phyloP scores from a whole-genome alignment of 2,329 filamentous ascomycete genomes.

The Elsinoe perseae region DNA sequence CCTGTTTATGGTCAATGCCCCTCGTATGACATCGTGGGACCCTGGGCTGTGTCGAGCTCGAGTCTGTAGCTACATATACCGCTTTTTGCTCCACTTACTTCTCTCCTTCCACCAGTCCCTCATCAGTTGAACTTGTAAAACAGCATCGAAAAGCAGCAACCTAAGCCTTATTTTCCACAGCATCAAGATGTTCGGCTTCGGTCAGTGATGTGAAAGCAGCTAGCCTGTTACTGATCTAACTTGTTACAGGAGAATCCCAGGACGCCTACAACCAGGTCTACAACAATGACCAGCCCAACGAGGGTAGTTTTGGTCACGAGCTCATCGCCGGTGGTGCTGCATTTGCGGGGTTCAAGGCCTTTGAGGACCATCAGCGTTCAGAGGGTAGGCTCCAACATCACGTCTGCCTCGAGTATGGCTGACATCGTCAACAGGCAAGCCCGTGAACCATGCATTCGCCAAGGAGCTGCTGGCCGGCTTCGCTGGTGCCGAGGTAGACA shows the following conservation, averaged over 20 bases:
- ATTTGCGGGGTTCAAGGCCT: slow-evolving; percentile 73
- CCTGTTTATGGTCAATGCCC: slow-evolving; percentile 7
- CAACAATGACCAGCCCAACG: slow-evolving; percentile 43
- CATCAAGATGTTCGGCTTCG: slow-evolving; percentile 40
- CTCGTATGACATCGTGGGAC: slow-evolving; percentile 6
- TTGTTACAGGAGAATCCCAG: slow-evolving; percentile 41
- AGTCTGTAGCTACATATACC: slow-evolving; percentile 16
- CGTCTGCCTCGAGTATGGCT: neutral
- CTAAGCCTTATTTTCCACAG: slow-evolving; percentile 8
- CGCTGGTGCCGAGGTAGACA: slow-evolving; percentile 68
- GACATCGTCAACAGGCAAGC: slow-evolving; percentile 49
- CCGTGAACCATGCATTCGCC: slow-evolving; percentile 64
- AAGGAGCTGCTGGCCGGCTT: slow-evolving; percentile 69
- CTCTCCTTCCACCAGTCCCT: slow-evolving; percentile 21
- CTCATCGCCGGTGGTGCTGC: slow-evolving; percentile 66
- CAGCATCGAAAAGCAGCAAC: too few relatives aligned
- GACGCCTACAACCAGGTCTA: slow-evolving; percentile 50
- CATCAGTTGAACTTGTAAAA: too few relatives aligned
- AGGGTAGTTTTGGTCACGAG: slow-evolving; percentile 64
- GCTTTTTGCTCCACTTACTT: slow-evolving; percentile 44
- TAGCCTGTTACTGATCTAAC: neutral
- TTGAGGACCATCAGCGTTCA: slow-evolving; percentile 64
- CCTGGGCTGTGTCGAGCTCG: neutral
- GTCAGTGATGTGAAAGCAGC: too few relatives aligned
- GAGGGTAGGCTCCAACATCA: slow-evolving; percentile 45